Evolutionary conservation across 352 stramenopile genomes (phyloP).

Genomic region (Phytophthora multivora): DNA sequence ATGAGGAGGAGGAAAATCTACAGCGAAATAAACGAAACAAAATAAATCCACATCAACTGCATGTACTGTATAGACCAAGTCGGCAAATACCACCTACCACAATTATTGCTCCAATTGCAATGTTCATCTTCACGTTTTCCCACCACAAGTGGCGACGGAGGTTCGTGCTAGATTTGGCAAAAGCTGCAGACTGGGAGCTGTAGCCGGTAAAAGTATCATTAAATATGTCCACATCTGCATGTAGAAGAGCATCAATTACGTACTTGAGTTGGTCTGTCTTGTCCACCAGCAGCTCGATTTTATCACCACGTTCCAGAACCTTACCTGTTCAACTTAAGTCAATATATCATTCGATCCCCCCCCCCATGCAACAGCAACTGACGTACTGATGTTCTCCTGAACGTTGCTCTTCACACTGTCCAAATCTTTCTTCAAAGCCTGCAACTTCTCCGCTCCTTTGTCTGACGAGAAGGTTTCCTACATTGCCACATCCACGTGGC

Average conservation of each 20-base stretch:
- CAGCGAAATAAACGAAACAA: not conserved
- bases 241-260: slow-evolving; percentile 1
- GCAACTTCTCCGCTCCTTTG: slow-evolving; percentile 73
- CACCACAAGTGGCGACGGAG: slow-evolving; percentile 84
- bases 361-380: not conserved
- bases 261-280: slow-evolving; percentile 90
- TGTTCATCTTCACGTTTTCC: slow-evolving; percentile 90
- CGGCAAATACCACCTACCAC: slow-evolving; percentile 44
- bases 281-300: slow-evolving; percentile 88
- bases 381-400: slow-evolving; percentile 84
- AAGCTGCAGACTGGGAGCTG: slow-evolving; percentile 81
- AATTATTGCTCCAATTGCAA: slow-evolving; percentile 71
- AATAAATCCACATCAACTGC: not conserved
- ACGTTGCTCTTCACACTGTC: slow-evolving; percentile 81
- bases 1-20: slow-evolving; percentile 55
- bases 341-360: not conserved
- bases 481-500: not conserved
- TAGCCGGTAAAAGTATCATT: not conserved
- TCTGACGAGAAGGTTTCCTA: slow-evolving; percentile 83
- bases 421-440: slow-evolving; percentile 83
- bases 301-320: slow-evolving; percentile 85
- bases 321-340: slow-evolving; percentile 48
- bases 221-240: no score
- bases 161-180: slow-evolving; percentile 83
- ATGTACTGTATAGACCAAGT: not conserved